phyloP scores from a whole-genome alignment of 1,284 basidiomycete species.

The Cryptococcus deneoformans region DNA sequence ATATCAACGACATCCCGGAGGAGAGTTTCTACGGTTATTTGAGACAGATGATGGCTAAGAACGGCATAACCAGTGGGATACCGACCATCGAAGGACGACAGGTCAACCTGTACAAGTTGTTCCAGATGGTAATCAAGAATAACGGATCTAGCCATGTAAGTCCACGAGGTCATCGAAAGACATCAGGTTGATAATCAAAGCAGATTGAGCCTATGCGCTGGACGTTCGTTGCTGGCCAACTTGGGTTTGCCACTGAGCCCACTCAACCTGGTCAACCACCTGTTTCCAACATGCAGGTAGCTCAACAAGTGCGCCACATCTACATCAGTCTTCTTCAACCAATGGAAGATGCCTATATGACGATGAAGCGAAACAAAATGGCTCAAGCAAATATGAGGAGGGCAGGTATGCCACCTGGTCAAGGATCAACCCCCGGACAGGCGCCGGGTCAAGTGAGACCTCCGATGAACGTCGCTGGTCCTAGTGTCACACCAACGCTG shows the following conservation, averaged over 20 bases:
- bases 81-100: slow-evolving; percentile 23
- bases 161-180: neutral
- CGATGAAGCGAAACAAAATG: neutral
- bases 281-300: slow-evolving; percentile 20
- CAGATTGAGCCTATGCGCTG: slow-evolving; percentile 20
- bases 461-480: too few species aligned
- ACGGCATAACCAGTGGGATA: slow-evolving; percentile 4
- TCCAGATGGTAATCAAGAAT: slow-evolving; percentile 33
- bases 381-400: neutral
- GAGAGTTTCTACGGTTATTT: slow-evolving; percentile 13
- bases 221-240: slow-evolving; percentile 28
- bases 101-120: slow-evolving; percentile 30
- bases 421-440: too few species aligned
- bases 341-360: slow-evolving; percentile 24
- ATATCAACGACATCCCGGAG: slow-evolving; percentile 13
- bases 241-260: slow-evolving; percentile 26
- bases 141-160: slow-evolving; percentile 34
- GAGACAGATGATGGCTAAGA: slow-evolving; percentile 4
- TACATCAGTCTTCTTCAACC: slow-evolving; percentile 20
- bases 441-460: too few species aligned
- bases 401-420: too few species aligned
- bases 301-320: slow-evolving; percentile 22
- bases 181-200: neutral
- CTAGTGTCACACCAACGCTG: too few species aligned
- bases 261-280: slow-evolving; percentile 23